Evolutionary conservation across 495 filamentous ascomycete genomes (phyloP).

Genomic region (Jackrogersella minutella): DNA sequence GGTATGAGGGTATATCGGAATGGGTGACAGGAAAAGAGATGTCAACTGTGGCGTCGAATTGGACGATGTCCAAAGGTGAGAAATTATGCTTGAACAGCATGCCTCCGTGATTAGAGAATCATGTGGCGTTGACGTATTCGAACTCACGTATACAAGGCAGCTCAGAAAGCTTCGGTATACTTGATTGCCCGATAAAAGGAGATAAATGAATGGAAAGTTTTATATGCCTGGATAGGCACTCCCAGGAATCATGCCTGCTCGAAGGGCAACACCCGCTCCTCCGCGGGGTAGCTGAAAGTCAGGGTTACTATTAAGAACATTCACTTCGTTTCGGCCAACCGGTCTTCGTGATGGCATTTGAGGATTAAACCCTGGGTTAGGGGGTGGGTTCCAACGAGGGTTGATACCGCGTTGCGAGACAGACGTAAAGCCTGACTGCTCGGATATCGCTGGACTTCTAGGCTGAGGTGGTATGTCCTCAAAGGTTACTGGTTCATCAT

Average conservation of each 20-base stretch:
- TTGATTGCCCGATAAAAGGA: not conserved
- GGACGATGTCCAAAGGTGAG: slow-evolving; percentile 6
- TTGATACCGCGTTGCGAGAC: slow-evolving; percentile 87
- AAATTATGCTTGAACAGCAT: slow-evolving; percentile 15
- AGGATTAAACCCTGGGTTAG: slow-evolving; percentile 40
- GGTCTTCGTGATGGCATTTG: slow-evolving; percentile 54
- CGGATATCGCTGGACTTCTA: slow-evolving; percentile 77
- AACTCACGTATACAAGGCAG: not conserved
- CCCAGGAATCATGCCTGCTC: slow-evolving; percentile 47
- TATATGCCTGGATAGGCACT: slow-evolving; percentile 47
- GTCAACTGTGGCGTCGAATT: slow-evolving; percentile 4
- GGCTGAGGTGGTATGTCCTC: slow-evolving; percentile 73
- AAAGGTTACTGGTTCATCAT: slow-evolving; percentile 48
- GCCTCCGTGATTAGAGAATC: slow-evolving; percentile 11
- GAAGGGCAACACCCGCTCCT: slow-evolving; percentile 20
- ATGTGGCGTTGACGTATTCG: not conserved
- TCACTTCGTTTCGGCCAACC: slow-evolving; percentile 60
- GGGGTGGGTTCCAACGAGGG: slow-evolving; percentile 74
- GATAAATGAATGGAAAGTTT: slow-evolving; percentile 20
- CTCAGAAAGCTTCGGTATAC: not conserved
- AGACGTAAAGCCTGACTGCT: slow-evolving; percentile 82
- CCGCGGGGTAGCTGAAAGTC: slow-evolving; percentile 71
- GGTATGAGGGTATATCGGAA: slow-evolving; percentile 33
- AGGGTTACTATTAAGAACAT: slow-evolving; percentile 73
- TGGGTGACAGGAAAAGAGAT: slow-evolving; percentile 24